Evolutionary conservation across 2,329 filamentous ascomycete species (phyloP).

Genomic region (Ophiocordyceps camponoti-floridani): DNA sequence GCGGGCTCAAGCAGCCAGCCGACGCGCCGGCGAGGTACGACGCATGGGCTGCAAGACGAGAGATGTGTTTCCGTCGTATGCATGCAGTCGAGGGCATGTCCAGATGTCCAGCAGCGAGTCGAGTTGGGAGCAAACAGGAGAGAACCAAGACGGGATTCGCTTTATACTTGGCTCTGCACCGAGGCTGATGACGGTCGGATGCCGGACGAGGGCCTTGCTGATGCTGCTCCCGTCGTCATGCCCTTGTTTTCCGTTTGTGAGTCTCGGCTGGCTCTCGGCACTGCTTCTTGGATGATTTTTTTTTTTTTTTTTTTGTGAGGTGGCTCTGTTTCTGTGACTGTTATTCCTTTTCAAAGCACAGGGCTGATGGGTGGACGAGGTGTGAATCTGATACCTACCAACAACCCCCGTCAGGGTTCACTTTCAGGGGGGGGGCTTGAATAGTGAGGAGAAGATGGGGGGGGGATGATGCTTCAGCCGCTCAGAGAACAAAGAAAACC

Average conservation of each 20-base stretch:
- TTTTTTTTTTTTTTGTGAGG: no score
- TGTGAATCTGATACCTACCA: background rate
- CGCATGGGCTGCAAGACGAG: background rate
- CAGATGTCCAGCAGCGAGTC: background rate
- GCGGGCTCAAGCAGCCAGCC: slow-evolving; percentile 1
- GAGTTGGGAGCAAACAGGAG: background rate
- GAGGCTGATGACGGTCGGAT: background rate
- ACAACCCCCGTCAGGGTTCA: no score
- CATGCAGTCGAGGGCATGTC: background rate
- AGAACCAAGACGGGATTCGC: background rate
- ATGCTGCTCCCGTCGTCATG: background rate
- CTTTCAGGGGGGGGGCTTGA: no score
- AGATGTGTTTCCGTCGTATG: background rate
- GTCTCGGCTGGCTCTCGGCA: background rate
- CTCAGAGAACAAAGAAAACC: no score
- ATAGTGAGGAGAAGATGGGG: no score
- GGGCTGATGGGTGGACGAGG: background rate
- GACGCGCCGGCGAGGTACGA: background rate
- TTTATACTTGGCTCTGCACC: background rate
- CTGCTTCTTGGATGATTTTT: background rate
- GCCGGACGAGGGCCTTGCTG: background rate
- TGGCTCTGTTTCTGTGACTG: no score
- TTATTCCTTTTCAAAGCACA: background rate
- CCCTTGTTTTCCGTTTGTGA: slow-evolving; percentile 1
- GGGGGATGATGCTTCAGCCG: no score